Percentiles rank a stretch among this genome's conserved stretches.
These are phyloP conservation scores for Samsoniella hepiali DNA, from an alignment of 2,329 filamentous ascomycete genomes.

Conservation along the genomic window DNA sequence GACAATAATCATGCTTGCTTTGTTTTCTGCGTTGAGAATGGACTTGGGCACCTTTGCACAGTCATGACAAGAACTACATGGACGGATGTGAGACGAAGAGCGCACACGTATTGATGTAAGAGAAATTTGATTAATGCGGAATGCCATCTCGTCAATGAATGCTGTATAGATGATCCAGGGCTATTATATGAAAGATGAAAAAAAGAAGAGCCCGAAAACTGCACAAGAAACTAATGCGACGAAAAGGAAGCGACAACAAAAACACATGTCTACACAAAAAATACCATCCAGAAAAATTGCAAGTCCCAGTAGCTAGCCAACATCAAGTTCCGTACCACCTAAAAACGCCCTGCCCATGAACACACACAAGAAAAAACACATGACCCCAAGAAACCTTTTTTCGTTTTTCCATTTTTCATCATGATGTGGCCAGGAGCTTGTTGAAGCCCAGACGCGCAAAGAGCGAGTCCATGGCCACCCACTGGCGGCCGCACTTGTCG, in stretches of 20 bases:
- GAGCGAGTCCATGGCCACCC: slow-evolving; percentile 89
- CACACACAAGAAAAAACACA: neutral
- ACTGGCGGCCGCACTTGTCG: slow-evolving; percentile 85
- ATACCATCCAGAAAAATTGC: neutral
- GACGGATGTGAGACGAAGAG: no score
- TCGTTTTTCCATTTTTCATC: neutral
- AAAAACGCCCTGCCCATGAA: slow-evolving; percentile 9
- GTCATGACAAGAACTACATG: no score
- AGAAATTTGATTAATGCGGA: neutral
- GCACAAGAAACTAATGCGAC: neutral
- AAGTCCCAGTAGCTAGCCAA: neutral
- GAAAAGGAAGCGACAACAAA: neutral
- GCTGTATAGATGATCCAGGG: neutral
- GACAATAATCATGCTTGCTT: no score
- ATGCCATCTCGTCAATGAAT: neutral
- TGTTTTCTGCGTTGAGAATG: no score
- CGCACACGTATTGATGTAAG: no score
- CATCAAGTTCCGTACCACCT: neutral
- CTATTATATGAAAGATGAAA: neutral
- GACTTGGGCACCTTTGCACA: no score
- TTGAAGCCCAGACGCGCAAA: slow-evolving; percentile 67
- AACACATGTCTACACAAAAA: neutral
- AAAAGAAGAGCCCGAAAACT: neutral
- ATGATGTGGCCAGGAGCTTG: slow-evolving; percentile 26
- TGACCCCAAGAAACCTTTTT: neutral